Conservation (phyloP, 257 asterid species). For the Solanum virginianum region DNA sequence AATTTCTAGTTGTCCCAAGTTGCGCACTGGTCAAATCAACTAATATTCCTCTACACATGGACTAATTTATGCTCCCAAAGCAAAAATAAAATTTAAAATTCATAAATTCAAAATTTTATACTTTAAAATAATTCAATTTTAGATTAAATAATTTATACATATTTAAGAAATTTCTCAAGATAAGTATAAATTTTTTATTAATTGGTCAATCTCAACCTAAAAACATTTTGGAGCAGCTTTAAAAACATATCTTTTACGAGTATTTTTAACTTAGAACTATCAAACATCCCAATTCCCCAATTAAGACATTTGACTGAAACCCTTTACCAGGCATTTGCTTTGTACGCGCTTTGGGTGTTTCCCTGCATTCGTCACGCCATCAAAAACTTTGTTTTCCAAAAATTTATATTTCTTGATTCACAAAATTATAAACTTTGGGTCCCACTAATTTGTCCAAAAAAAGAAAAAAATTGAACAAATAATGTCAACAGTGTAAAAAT, state of each 20-base stretch:
- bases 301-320: too few species aligned
- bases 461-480: too few species aligned
- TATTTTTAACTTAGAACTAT: neutral
- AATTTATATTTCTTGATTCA: neutral
- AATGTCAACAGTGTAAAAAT: fast-evolving
- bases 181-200: too few species aligned
- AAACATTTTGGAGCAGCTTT: neutral
- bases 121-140: too few species aligned
- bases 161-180: too few species aligned
- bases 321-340: neutral
- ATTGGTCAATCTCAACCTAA: neutral
- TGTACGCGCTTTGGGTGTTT: neutral
- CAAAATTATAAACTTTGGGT: neutral
- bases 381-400: neutral
- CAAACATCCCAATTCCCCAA: neutral
- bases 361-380: neutral
- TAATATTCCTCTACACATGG: neutral
- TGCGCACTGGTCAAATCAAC: neutral
- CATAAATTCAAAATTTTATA: too few species aligned
- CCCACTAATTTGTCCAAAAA: neutral
- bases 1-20: neutral
- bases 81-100: too few species aligned
- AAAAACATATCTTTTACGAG: neutral
- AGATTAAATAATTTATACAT: too few species aligned
- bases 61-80: neutral